Evolutionary conservation across 2,329 filamentous ascomycete genomes (phyloP), one percentile per base, ranked within the genome.

Genomic region (Lithohypha guttulata): DNA sequence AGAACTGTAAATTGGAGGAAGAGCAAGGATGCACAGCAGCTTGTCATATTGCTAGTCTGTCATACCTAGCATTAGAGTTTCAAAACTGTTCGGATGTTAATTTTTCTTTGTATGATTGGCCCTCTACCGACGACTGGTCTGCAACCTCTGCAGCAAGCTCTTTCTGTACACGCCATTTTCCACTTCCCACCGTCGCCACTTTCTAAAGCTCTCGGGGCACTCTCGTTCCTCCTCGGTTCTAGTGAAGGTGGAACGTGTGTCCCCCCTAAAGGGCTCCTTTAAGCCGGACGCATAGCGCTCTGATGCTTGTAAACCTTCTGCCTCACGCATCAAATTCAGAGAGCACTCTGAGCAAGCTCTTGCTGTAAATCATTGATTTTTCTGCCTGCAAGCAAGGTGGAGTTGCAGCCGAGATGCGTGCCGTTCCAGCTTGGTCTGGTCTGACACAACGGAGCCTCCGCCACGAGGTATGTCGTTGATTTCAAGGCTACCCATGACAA

Each of bases 401-500:
- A 22, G 34, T 29, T 28, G 14, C 18, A 29, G 26, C 34, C 34
- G 34, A 37, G 26, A 37, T 14, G 34, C 34, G 25, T 30, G 34
- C 25, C 23, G 26, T 29, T 37, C 26, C 34, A 30, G 15, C 20
- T 21, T 28, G 23, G 26, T 29, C 14, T 28, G 23, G 26, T 29
- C 21, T 37, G 34, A 37, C 23, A 30, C 18, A 21, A 32, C 20
- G 25, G 34, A 37, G 15, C 25, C 23, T 28, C n/a, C 17, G 26
- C 34, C 34, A 37, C 25, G 34, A 37, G 34, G 26, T 29, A 37
- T 18, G 17, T 34, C 11, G 34, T 25, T 9, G 3, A 14, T 37
- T 37, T 29, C 34, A 37, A 37, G 34, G 34, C 33, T 36, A 36
- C 33, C 33, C 33, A 36, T 36, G 33, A 18, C 20, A 36, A 20